These are phyloP conservation scores for Penicillium herquei DNA, from an alignment of 495 filamentous ascomycete species.

Conservation along the genomic window DNA sequence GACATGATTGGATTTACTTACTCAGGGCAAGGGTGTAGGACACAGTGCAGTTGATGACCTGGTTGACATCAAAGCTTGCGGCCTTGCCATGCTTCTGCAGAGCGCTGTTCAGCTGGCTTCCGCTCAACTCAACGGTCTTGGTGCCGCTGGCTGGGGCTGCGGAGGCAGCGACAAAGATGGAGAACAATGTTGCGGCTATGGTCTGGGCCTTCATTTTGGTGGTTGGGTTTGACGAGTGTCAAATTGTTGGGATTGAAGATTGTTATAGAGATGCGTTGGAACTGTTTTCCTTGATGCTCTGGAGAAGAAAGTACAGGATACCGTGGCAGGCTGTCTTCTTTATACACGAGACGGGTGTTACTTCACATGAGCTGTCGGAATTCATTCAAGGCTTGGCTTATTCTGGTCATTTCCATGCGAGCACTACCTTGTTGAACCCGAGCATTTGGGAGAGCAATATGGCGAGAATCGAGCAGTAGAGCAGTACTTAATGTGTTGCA, in stretches of 20 bases:
- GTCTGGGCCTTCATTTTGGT: conserved; percentile 14
- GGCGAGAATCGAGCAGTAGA: neutral
- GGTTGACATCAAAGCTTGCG: conserved; percentile 5
- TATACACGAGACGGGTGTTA: neutral
- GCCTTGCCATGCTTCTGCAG: neutral
- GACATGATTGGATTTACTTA: conserved; percentile 1
- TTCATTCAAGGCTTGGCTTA: neutral
- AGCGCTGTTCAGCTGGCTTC: conserved; percentile 10
- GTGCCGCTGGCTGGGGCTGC: neutral
- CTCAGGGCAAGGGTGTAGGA: conserved; percentile 16
- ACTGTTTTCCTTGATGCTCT: neutral
- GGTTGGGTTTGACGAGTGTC: neutral
- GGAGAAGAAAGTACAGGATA: neutral
- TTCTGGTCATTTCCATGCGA: neutral
- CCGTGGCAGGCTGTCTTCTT: neutral
- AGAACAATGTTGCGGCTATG: conserved; percentile 7
- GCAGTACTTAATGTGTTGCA: neutral
- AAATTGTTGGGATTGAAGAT: neutral
- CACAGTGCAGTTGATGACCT: conserved; percentile 14
- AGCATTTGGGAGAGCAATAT: neutral
- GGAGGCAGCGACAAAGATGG: conserved; percentile 7
- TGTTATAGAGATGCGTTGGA: neutral
- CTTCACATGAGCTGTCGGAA: neutral
- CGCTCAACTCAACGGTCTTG: conserved; percentile 5
- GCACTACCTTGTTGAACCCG: neutral